Evolutionary conservation across 306 rosid species (phyloP), one percentile per base, ranked within the genome.

Genomic region (Cucurbita moschata): DNA sequence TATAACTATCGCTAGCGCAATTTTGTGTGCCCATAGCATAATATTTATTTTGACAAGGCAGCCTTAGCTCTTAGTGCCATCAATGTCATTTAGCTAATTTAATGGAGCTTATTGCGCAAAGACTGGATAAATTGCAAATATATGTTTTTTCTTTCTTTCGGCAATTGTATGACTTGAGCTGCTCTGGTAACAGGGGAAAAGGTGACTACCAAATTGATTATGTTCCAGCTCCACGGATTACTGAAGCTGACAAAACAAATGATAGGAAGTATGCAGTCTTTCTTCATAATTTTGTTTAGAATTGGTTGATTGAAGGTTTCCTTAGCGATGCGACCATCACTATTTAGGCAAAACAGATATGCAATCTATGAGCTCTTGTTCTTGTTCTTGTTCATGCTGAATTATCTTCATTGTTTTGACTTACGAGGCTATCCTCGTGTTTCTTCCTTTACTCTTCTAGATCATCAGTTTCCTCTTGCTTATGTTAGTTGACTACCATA

Each of bases 141-240:
- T 15, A 57, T 19, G 14, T 4, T 13, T 23, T 58, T 26, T 44
- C 15, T 57, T 42, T 73, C n/a, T 42, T 74, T 74, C 26, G 55
- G 51, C 5, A 5, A 14, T 44, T 72, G 9, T 55, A n/a, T 79
- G 52, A 76, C 73, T 37, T 57, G 44, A 68, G 6, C 65, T 78
- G 77, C 39, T 44, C 39, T 44, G 65, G 69, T 74, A 56, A 61
- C 84, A 83, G 89, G 79, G 87, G 85, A 47, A 91, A 86, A 77
- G 96, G 98, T 55, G 99, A 94, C 64, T 94, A 89, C 83, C 91
- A 91, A 69, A 87, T 88, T 68, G 99, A 94, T 68, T 94, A 86
- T 81, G 87, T 76, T 79, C 97, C 99, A 46, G 99, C 97, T 81
- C 91, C 90, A 53, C 83, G 99, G 74, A 71, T 89, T 81, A 91